Conservation (phyloP, 192 early-diverging fungal species). For the Lobosporangium transversale region DNA sequence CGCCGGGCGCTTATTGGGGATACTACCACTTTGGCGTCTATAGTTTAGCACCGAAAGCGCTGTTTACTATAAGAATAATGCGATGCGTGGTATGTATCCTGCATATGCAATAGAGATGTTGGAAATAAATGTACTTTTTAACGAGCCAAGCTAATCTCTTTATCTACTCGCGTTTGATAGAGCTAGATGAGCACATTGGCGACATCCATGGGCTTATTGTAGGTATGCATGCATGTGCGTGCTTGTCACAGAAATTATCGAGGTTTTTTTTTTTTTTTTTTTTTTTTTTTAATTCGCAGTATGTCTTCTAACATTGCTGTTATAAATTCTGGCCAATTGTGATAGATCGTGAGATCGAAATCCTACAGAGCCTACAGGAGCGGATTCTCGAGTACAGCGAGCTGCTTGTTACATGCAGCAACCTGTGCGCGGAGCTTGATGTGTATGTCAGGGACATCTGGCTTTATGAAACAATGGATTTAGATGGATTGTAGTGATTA, state of each 20-base stretch:
- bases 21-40: not conserved
- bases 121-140: too few relatives aligned
- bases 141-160: not conserved
- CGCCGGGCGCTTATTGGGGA: too few relatives aligned
- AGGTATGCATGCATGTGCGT: slow-evolving; percentile 46
- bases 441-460: slow-evolving; percentile 67
- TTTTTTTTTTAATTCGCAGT: not conserved
- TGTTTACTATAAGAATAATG: slow-evolving; percentile 76
- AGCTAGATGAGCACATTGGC: slow-evolving; percentile 81
- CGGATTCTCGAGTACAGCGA: slow-evolving; percentile 55
- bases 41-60: slow-evolving; percentile 75
- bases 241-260: not conserved
- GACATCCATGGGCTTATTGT: slow-evolving; percentile 88
- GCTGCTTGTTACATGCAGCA: slow-evolving; percentile 50
- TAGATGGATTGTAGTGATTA: too few relatives aligned
- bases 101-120: too few relatives aligned
- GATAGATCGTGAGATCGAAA: slow-evolving; percentile 84
- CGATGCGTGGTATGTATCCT: slow-evolving; percentile 59
- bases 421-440: slow-evolving; percentile 73
- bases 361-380: slow-evolving; percentile 77
- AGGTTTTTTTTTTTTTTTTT: not conserved
- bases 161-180: slow-evolving; percentile 34
- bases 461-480: too few relatives aligned
- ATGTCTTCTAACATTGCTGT: not conserved
- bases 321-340: not conserved